Base-by-base conservation (phyloP, 768 basidiomycete species). In the Podaxis sp. region DNA sequence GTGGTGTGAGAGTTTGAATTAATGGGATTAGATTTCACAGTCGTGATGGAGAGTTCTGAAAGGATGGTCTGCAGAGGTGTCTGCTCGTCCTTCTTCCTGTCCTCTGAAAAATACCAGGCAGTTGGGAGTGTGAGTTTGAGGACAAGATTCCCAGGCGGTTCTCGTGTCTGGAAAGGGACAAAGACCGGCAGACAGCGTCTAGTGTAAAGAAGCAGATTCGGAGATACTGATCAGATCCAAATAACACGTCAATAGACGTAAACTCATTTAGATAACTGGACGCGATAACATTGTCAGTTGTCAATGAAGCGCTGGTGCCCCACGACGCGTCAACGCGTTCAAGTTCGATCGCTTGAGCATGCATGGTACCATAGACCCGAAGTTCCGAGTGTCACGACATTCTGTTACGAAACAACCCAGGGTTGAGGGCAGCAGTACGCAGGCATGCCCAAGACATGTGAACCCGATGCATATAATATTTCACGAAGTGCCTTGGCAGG, bases 181-280 rank as follows among this genome's bases (percentile, higher is more conserved):
- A n/a, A 9, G 33, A 33, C 33, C 40, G 40, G 40, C 40, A 27
- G 29, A 27, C 9, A 54, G 27, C 17, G 27, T 33, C 36, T 17
- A 54, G 12, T 12, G 11, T 12, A 12, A 54, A 54, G 52, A 29
- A 33, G 13, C 12, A 19, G 36, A 29, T n/a, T 54, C 33, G 4
- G 52, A 17, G 52, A 40, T 59, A 25, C 43, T 51, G 37, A 61
- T 61, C 52, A 59, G 49, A 51, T 51, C 25, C 49, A 50, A 55
- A 47, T 54, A 55, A 37, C 41, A 49, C n/a, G 43, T 41, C 59
- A 61, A 55, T 36, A 52, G 13, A 38, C 36, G 27, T n/a, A 59
- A 59, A 59, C 22, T 46, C 52, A 54, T 61, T 55, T 41, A 53
- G 51, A 19, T 47, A 58, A 47, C 40, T 12, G 24, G 24, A 37